Evolutionary conservation across 805 yeast species (phyloP), one percentile per base, ranked within the genome.

Genomic region (Maudiozyma saulgeensis): DNA sequence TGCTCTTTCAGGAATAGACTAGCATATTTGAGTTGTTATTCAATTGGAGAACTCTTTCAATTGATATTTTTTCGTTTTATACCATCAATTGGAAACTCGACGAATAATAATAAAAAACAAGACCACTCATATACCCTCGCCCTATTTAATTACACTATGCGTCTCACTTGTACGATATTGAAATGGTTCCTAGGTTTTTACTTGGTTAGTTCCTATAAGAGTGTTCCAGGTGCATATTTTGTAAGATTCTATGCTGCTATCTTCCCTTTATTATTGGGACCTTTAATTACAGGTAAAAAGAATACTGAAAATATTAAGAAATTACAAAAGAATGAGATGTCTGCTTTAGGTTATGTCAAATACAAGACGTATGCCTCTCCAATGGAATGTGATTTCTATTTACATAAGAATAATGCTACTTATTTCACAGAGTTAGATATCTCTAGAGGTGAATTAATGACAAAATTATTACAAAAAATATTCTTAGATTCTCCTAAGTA

Each of bases 321-420:
- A 42, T 53, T 66, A 41, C 58, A 60, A 45, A 40, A 43, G 2
- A 32, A 54, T 31, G 52, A 53, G 38, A 47, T 51, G 35, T 63
- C 62, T 13, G 57, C 59, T 59, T 81, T 82, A 62, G 68, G 71
- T 12, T 70, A 75, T 42, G 60, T 71, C 0, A 57, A 62, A 13
- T 70, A 70, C 54, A 54, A 63, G 21, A 76, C 89, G 0, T 79
- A 78, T 51, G 85, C 84, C 28, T 82, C 91, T 1, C 80, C 85
- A 7, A 67, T 85, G 59, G 97, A 90, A 62, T 81, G 87, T 61
- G 97, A 90, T 66, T 77, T 86, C 70, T 87, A 87, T 61, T 58
- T 88, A 44, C 98, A 90, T 71, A 91, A 90, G 69, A 80, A 84
- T 49, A 91, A 91, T 64, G 81, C 91, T 6, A 84, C 96, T 1